Base-by-base conservation (phyloP, 2,329 filamentous ascomycete genomes). In the Grosmannia serpens region DNA sequence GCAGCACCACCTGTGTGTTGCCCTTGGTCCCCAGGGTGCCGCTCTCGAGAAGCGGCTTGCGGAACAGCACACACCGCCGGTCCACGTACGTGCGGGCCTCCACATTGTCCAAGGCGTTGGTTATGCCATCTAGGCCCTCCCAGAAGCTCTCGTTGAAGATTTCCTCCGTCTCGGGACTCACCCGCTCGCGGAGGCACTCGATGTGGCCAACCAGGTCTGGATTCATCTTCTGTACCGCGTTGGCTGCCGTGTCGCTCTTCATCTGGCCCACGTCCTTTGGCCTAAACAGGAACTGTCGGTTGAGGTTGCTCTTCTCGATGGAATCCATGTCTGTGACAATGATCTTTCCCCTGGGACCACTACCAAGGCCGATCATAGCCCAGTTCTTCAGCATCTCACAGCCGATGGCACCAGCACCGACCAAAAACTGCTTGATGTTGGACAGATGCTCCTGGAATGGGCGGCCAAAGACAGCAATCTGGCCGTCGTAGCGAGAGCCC, bases 301-400 rank as follows among this genome's bases (percentile, higher is more conserved):
- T 99, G 56, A 99, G 78, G 70, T 99, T 99, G 77, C 92, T 97
- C 82, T 92, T 96, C 75, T 99, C 94, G 66, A 99, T 99, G 58
- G 91, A 91, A 69, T 99, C 94, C 85, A 96, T 97, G 70, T 99
- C 94, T 17, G 95, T 97, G 55, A 99, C 88, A 60, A 78, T 89
- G 67, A 99, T 95, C 72, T 88, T 87, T 67, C 94, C 94, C 54
- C 91, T 82, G 3, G 90, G 89, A 4, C 94, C 94, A 52, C 88
- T 89, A 51, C 87, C 92, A 33, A 99, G 78, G 64, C 94, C 94
- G 71, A 97, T 95, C 91, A 99, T 95, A 41, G 95, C 92, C 91
- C 94, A 99, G 73, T 97, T 97, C 83, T 99, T 99, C 65, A 99
- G 77, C 88, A 97, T 99, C 70, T 99, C 94, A 69, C 94, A 99